Base-by-base conservation (phyloP, 1,284 basidiomycete species). In the Tilletia walkeri region DNA sequence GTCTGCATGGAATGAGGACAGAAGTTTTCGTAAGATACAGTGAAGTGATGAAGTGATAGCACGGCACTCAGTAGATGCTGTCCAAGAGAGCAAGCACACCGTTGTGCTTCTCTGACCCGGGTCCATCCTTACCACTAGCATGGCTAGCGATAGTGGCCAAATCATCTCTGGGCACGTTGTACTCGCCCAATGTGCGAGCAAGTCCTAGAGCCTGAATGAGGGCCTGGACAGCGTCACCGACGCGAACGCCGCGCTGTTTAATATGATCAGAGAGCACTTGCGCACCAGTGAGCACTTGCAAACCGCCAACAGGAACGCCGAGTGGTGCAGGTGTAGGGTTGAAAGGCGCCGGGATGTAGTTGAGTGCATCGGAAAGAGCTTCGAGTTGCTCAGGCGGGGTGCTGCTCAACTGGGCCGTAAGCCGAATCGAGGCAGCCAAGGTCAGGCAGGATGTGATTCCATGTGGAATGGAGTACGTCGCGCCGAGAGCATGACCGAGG, bases 361-460 rank as follows among this genome's bases (percentile, higher is more conserved):
- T 24, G 0, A 79, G 71, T 4, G 78, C 72, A 10, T 76, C 77
- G 1, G 77, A 73, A 0, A 80, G 73, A 16, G 77, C 77, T 24
- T 70, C 59, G 18, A 80, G 71, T 41, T 78, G 76, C 7, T 65
- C 54, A 16, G 72, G n/a, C 0, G 70, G 67, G 0, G 76, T 80
- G 1, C 70, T 56, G 36, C 69, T 68, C 14, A 24, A 70, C 6
- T 54, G 30, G 3, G 76, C 72, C 1, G 70, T 70, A 53, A 74
- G 72, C 12, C 67, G 66, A 20, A 80, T 69, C 1, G 73, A 61
- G 1, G 66, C 20, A 0, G 65, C 73, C 9, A 93, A 87, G 1
- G 92, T 92, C 66, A 93, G 85, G 82, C 92, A 93, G 30, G 90
- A 91, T 5, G 92, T 92, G 75, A 92, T 90, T 3, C 92, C 92